Evolutionary conservation across 192 early-diverging fungal species (phyloP).

Genomic region (Coemansia sp.): DNA sequence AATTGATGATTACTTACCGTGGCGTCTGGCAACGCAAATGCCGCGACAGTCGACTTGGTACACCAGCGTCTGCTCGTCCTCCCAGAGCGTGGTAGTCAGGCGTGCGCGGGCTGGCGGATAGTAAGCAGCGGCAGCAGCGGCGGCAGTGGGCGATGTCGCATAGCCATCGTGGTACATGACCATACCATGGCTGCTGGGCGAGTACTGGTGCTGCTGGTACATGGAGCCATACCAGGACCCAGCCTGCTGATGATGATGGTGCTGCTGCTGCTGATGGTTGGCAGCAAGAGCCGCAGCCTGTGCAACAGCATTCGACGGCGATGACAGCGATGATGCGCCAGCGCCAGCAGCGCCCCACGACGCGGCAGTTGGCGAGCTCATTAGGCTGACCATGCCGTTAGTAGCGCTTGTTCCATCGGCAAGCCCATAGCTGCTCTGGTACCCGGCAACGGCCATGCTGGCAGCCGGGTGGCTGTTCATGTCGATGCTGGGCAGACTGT

Average conservation of each 20-base stretch:
- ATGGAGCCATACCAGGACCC: conserved; percentile 48
- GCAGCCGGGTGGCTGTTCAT: conserved; percentile 49
- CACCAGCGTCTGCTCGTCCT: conserved; percentile 77
- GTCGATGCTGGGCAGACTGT: conserved; percentile 53
- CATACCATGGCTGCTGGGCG: conserved; percentile 47
- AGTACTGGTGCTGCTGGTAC: conserved; percentile 53
- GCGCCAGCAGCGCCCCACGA: conserved; percentile 44
- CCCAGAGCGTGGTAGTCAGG: conserved; percentile 75
- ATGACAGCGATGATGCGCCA: conserved; percentile 30
- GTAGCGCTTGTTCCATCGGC: conserved; percentile 40
- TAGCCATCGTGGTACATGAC: conserved; percentile 55
- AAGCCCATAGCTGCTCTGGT: conserved; percentile 55
- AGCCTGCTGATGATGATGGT: conserved; percentile 36
- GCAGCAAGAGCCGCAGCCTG: conserved; percentile 41
- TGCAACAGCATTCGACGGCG: conserved; percentile 35
- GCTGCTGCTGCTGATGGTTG: conserved; percentile 24
- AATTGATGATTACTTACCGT: conserved; percentile 50
- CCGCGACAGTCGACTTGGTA: conserved; percentile 81
- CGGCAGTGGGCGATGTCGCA: conserved; percentile 41
- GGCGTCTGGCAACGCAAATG: conserved; percentile 74
- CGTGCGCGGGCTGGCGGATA: conserved; percentile 54
- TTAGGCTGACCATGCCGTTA: conserved; percentile 41
- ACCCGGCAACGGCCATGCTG: conserved; percentile 36
- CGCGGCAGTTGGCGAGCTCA: conserved; percentile 43
- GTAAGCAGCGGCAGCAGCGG: conserved; percentile 52